Conservation (phyloP, 2,329 filamentous ascomycete genomes). For the Trichoderma sp. region DNA sequence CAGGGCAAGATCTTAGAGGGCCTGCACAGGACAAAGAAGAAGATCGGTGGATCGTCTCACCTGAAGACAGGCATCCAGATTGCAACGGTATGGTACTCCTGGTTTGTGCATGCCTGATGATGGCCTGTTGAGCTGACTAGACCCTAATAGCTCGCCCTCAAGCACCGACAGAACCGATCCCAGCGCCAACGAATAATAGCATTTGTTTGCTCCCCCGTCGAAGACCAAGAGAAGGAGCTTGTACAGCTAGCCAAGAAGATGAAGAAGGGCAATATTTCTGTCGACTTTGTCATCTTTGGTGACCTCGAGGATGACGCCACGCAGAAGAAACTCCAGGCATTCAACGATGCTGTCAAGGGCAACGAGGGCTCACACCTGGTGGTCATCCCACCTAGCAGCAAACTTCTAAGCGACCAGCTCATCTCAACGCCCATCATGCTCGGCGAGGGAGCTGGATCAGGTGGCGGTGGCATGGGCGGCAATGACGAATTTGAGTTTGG, state of each 20-base stretch:
- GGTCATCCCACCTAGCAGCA: slow-evolving; percentile 85
- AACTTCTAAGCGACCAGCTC: slow-evolving; percentile 89
- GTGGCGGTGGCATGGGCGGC: slow-evolving; percentile 59
- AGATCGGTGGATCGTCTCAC: slow-evolving; percentile 87
- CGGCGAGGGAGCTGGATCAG: slow-evolving; percentile 68
- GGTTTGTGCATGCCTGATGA: not conserved
- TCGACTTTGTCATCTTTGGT: slow-evolving; percentile 94
- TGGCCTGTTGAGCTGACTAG: slow-evolving; percentile 24
- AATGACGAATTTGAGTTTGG: slow-evolving; percentile 72
- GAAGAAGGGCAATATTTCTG: slow-evolving; percentile 95
- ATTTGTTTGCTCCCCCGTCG: slow-evolving; percentile 90
- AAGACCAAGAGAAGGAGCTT: slow-evolving; percentile 85
- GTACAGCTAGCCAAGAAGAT: slow-evolving; percentile 93
- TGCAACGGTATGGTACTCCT: slow-evolving; percentile 70
- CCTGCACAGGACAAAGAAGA: slow-evolving; percentile 82
- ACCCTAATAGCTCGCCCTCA: slow-evolving; percentile 77
- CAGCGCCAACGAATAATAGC: slow-evolving; percentile 96
- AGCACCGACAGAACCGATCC: slow-evolving; percentile 96
- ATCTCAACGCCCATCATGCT: slow-evolving; percentile 87
- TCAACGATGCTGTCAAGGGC: slow-evolving; percentile 90
- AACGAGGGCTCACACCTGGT: slow-evolving; percentile 90
- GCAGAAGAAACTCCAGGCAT: slow-evolving; percentile 88
- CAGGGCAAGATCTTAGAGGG: slow-evolving; percentile 94
- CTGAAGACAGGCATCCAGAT: slow-evolving; percentile 94
- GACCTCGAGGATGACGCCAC: slow-evolving; percentile 88